phyloP scores from a whole-genome alignment of 2,329 filamentous ascomycete species.

The Fusarium fujikuroi region DNA sequence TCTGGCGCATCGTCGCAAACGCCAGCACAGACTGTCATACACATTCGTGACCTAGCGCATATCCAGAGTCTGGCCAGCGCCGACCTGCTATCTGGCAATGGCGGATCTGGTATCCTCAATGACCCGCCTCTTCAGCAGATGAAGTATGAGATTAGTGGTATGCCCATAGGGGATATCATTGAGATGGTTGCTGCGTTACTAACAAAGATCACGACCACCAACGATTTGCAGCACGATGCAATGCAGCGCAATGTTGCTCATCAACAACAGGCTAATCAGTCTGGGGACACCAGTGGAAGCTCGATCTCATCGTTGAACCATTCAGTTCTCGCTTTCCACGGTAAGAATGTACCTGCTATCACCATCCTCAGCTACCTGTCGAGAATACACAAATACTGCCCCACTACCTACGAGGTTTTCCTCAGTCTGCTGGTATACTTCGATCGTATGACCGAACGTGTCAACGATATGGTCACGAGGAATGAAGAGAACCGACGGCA shows the following conservation, averaged over 20 bases:
- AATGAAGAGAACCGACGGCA: constrained; percentile 64
- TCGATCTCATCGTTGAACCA: constrained; percentile 68
- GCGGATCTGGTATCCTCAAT: constrained; percentile 58
- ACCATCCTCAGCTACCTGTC: constrained; percentile 96
- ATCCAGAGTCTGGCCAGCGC: constrained; percentile 89
- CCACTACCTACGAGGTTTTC: constrained; percentile 98
- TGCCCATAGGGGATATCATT: constrained; percentile 97
- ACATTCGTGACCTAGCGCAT: constrained; percentile 88
- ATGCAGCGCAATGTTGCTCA: constrained; percentile 77
- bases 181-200: constrained; percentile 98
- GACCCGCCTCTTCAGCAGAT: constrained; percentile 64
- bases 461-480: constrained; percentile 83
- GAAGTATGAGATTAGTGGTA: constrained; percentile 94
- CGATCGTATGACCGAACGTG: constrained; percentile 96
- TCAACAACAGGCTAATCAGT: constrained; percentile 64
- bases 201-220: constrained; percentile 97
- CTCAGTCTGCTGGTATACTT: constrained; percentile 96
- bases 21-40: constrained; percentile 68
- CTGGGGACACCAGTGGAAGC: constrained; percentile 60
- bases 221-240: constrained; percentile 93
- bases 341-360: constrained; percentile 97
- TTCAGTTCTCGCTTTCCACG: constrained; percentile 91
- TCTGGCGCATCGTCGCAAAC: constrained; percentile 42
- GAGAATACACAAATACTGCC: constrained; percentile 98
- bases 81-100: constrained; percentile 69